phyloP scores from a whole-genome alignment of 106 monocot genomes.

The Gastrodia elata region DNA sequence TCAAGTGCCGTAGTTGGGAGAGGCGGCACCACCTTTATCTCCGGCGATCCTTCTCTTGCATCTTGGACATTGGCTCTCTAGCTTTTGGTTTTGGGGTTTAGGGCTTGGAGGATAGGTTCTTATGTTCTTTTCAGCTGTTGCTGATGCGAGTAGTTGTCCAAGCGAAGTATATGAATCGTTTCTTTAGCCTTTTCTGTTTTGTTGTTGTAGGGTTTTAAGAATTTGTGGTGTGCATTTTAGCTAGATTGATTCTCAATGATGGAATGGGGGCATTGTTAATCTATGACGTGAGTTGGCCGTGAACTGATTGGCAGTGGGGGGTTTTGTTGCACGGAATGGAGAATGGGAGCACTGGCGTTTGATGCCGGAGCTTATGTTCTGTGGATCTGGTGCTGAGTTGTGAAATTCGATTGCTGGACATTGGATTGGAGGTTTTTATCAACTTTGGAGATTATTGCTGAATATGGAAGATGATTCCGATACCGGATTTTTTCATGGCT shows the following conservation, averaged over 20 bases:
- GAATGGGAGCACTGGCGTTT: not conserved
- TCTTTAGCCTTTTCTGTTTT: not conserved
- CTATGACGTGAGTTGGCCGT: not conserved
- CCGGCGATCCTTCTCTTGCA: not conserved
- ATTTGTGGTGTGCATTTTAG: not conserved
- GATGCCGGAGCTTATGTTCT: not conserved
- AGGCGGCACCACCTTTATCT: not conserved
- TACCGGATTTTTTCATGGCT: conserved; percentile 8
- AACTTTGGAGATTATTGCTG: not conserved
- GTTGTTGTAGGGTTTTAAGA: not conserved
- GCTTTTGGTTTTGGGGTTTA: not conserved
- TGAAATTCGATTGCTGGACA: not conserved
- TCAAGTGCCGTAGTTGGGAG: not conserved
- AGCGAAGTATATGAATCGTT: not conserved
- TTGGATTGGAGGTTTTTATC: not conserved
- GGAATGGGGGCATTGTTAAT: not conserved
- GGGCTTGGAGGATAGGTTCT: not conserved
- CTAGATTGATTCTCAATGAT: conserved; percentile 1
- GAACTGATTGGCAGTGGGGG: not conserved
- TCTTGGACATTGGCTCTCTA: not conserved
- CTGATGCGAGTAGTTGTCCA: not conserved
- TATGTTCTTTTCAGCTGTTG: not conserved
- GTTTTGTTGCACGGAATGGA: not conserved
- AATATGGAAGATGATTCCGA: conserved; percentile 14
- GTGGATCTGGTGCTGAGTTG: not conserved